Evolutionary conservation across 1,284 basidiomycete species (phyloP).

Genomic region (Cerrena zonata): DNA sequence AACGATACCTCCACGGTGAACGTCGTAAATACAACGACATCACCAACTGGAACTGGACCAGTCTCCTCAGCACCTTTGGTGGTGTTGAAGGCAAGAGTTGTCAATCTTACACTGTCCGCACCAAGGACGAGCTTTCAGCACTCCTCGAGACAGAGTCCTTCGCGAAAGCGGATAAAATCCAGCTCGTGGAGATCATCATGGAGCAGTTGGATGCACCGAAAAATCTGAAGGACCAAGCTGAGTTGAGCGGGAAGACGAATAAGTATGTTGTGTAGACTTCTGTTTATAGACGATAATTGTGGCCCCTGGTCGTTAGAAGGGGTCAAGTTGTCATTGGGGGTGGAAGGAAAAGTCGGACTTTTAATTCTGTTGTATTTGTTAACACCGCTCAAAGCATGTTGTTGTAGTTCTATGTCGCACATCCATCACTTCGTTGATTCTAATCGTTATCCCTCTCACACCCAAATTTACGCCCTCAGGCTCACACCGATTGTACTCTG

Average conservation of each 20-base stretch:
- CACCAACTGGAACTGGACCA: slow-evolving; percentile 65
- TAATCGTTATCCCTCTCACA: no score
- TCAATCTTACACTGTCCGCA: slow-evolving; percentile 62
- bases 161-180: slow-evolving; percentile 55
- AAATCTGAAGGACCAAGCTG: slow-evolving; percentile 49
- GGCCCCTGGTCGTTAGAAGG: no score
- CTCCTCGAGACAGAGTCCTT: slow-evolving; percentile 61
- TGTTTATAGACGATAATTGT: no score
- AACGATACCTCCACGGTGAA: slow-evolving; percentile 72
- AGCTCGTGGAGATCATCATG: slow-evolving; percentile 79
- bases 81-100: slow-evolving; percentile 48
- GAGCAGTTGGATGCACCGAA: slow-evolving; percentile 66
- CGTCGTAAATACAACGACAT: slow-evolving; percentile 68
- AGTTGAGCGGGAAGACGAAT: slow-evolving; percentile 49
- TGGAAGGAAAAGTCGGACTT: neutral
- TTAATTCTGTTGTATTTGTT: neutral
- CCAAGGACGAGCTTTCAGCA: slow-evolving; percentile 56
- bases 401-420: neutral
- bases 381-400: neutral
- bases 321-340: neutral
- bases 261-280: slow-evolving; percentile 18
- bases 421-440: no score
- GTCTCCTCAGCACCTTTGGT: slow-evolving; percentile 54
- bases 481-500: no score
- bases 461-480: no score